phyloP scores from a whole-genome alignment of 306 rosid species.

The Dryas alaskensis region DNA sequence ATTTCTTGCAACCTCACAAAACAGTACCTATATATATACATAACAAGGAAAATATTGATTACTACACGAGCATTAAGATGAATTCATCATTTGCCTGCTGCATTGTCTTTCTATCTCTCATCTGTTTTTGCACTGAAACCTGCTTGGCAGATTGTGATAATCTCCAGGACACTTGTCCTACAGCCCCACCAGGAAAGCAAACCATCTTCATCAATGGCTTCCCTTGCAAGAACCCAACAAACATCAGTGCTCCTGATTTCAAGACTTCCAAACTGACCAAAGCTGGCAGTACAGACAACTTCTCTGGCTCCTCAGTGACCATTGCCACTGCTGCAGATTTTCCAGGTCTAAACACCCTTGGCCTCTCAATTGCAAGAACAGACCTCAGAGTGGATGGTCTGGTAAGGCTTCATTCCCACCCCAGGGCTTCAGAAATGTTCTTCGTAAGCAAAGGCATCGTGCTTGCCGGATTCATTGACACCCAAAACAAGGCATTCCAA shows the following conservation, averaged over 20 bases:
- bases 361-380: slow-evolving; percentile 61
- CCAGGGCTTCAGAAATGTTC: slow-evolving; percentile 67
- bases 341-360: slow-evolving; percentile 67
- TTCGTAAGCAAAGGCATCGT: slow-evolving; percentile 52
- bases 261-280: slow-evolving; percentile 44
- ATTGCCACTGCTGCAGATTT: slow-evolving; percentile 54
- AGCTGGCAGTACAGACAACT: slow-evolving; percentile 38
- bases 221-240: slow-evolving; percentile 57
- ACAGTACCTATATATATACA: background rate
- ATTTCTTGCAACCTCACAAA: slow-evolving; percentile 46
- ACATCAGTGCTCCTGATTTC: slow-evolving; percentile 48
- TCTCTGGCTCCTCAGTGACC: slow-evolving; percentile 36
- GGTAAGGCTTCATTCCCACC: slow-evolving; percentile 56
- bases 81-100: slow-evolving; percentile 12
- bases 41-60: background rate
- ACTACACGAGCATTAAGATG: slow-evolving; percentile 24
- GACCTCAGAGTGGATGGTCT: slow-evolving; percentile 55
- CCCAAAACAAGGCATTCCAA: slow-evolving; percentile 50
- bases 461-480: slow-evolving; percentile 54
- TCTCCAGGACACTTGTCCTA: slow-evolving; percentile 60
- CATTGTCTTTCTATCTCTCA: slow-evolving; percentile 29
- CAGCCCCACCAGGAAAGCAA: slow-evolving; percentile 32
- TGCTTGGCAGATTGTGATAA: slow-evolving; percentile 47
- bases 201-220: slow-evolving; percentile 63
- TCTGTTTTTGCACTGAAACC: slow-evolving; percentile 21